Percentiles rank a stretch among this genome's conserved stretches.
These are phyloP conservation scores for Trametes maxima DNA, from an alignment of 768 basidiomycete genomes.

Conservation along the genomic window DNA sequence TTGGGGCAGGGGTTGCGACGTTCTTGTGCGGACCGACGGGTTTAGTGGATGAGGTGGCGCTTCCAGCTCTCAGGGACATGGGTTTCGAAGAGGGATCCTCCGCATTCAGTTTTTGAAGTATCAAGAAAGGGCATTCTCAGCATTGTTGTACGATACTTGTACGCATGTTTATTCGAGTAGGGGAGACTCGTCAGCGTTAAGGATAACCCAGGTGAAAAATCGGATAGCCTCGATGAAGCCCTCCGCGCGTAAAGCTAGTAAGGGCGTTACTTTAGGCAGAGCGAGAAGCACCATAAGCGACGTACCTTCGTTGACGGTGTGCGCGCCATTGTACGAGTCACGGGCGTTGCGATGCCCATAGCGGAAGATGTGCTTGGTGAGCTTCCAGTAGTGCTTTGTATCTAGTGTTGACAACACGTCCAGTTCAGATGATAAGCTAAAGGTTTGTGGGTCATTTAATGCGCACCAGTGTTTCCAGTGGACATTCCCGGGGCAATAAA, in stretches of 20 bases:
- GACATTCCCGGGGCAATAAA: conserved; percentile 32
- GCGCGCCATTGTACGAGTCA: conserved; percentile 46
- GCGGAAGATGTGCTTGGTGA: conserved; percentile 65
- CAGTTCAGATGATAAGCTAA: neutral
- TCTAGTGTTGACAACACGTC: conserved; percentile 31
- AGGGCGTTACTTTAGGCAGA: neutral
- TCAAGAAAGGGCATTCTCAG: neutral
- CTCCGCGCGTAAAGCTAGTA: conserved; percentile 49
- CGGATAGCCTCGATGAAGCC: conserved; percentile 63
- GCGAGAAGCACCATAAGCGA: neutral
- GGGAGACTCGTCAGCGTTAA: conserved; percentile 62
- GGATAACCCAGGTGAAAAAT: conserved; percentile 64
- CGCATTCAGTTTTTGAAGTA: conserved; percentile 23
- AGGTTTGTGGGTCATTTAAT: neutral
- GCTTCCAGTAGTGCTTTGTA: conserved; percentile 49
- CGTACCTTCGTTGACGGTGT: conserved; percentile 75
- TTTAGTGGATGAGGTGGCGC: conserved; percentile 24
- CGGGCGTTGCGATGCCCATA: conserved; percentile 42
- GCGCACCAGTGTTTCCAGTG: conserved; percentile 28
- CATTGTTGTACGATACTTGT: neutral
- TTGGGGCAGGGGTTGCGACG: conserved; percentile 11
- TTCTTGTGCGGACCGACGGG: conserved; percentile 28
- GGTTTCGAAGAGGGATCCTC: conserved; percentile 26
- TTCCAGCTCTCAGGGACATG: conserved; percentile 25
- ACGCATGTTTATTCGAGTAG: conserved; percentile 8